These are phyloP conservation scores for Aureobasidium musti DNA, from an alignment of 2,329 filamentous ascomycete species.

Conservation along the genomic window DNA sequence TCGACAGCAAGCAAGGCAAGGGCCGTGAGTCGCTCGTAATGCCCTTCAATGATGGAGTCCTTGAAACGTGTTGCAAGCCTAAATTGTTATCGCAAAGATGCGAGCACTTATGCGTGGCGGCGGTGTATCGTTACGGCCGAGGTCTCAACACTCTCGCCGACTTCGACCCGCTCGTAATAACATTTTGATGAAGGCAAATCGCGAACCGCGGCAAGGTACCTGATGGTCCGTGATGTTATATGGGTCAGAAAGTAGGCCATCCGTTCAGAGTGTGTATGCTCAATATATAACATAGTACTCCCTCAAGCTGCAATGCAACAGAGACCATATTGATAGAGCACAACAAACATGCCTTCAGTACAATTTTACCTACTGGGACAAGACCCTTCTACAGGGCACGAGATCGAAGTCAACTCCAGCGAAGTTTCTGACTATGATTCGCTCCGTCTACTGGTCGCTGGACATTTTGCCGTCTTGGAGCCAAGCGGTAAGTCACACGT, in stretches of 20 bases:
- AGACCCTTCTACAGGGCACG: slow-evolving; percentile 33
- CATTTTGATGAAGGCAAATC: slow-evolving; percentile 2
- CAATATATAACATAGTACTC: slow-evolving; percentile 17
- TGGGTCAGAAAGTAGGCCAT: slow-evolving; percentile 14
- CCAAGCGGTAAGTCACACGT: slow-evolving; percentile 34
- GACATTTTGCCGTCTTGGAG: slow-evolving; percentile 39
- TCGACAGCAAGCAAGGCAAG: not conserved
- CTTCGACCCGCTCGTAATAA: slow-evolving; percentile 24
- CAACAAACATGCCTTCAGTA: slow-evolving; percentile 28
- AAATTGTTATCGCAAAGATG: slow-evolving; percentile 21
- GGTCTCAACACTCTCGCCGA: slow-evolving; percentile 5
- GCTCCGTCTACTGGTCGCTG: slow-evolving; percentile 37
- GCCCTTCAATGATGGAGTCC: not conserved
- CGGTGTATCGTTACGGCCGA: slow-evolving; percentile 13
- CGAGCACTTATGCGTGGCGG: slow-evolving; percentile 7
- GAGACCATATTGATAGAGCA: not conserved
- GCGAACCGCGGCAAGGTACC: slow-evolving; percentile 7
- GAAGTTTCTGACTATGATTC: slow-evolving; percentile 34
- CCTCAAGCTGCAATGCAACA: not conserved
- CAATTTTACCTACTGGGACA: slow-evolving; percentile 40
- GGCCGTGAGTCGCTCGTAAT: slow-evolving; percentile 12
- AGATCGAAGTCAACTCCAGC: slow-evolving; percentile 36
- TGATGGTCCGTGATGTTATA: slow-evolving; percentile 16
- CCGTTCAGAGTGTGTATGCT: not conserved
- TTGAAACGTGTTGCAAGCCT: slow-evolving; percentile 9